Conservation (phyloP, 1,284 basidiomycete genomes). For the Dichomitus squalens region DNA sequence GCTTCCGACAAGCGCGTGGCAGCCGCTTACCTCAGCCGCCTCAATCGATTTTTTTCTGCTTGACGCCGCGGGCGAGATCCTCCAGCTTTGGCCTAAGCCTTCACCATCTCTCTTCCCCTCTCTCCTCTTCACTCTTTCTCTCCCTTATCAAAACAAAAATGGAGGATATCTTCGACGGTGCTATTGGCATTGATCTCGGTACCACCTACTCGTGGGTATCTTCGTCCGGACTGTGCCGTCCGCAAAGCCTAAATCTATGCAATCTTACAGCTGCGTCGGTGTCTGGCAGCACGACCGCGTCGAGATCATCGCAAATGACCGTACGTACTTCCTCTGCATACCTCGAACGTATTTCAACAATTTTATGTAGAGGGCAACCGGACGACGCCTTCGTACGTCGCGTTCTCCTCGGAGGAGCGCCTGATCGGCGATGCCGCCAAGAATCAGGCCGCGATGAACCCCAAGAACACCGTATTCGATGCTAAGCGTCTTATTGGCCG, state of each 20-base stretch:
- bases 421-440: constrained; percentile 99
- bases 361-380: constrained; percentile 89
- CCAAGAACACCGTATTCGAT: constrained; percentile 94
- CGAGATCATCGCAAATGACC: constrained; percentile 98
- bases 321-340: constrained; percentile 47
- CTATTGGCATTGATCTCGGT: constrained; percentile 93
- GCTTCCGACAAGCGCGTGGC: constrained; percentile 25
- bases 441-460: constrained; percentile 97
- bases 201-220: constrained; percentile 85
- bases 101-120: constrained; percentile 28
- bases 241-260: constrained; percentile 21
- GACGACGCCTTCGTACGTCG: constrained; percentile 98
- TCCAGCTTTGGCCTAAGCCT: constrained; percentile 29
- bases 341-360: constrained; percentile 14
- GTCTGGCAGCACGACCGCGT: constrained; percentile 99
- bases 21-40: constrained; percentile 32
- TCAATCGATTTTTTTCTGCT: constrained; percentile 42
- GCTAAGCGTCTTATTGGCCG: constrained; percentile 98
- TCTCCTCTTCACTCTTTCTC: constrained; percentile 30
- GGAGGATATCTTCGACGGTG: constrained; percentile 95
- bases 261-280: constrained; percentile 78
- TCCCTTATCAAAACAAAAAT: constrained; percentile 56
- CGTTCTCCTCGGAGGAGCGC: constrained; percentile 97
- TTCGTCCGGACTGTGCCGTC: neutral
- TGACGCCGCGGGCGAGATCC: constrained; percentile 9